Base-by-base conservation (phyloP, 257 asterid species). In the Jaltomata sinuosa region DNA sequence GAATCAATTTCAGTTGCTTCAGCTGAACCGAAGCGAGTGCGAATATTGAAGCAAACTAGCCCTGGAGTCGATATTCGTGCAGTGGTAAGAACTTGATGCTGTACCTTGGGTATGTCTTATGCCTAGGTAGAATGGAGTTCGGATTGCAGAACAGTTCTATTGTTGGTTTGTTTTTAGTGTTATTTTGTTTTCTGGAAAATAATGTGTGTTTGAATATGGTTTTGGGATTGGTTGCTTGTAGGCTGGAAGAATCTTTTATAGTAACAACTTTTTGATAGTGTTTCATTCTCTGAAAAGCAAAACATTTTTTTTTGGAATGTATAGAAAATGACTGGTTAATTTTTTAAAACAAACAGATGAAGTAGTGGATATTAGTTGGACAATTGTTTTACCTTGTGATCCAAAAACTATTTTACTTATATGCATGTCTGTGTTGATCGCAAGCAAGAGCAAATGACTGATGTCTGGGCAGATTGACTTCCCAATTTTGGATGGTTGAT, bases 21-120 rank as follows among this genome's bases (percentile, higher is more conserved):
- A 65, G 55, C 6, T 77, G 90, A 80, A 83, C 45, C 76, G 32
- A 93, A 93, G 91, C 89, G 84, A 83, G 97, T 96, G 64, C 90
- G 86, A 72, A 90, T 96, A 87, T 85, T 93, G 94, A 93, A 93
- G 86, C 93, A 87, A 85, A 89, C 89, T 82, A 83, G 87, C 22
- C 92, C 83, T 76, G 99, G 98, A 83, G 84, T 87, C 87, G 97
- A 96, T 91, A 91, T 96, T 82, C 93, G 98, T 82, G 96, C 96
- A 53, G 97, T 94, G 98, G 99, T 96, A 92, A 29, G 95, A 69
- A 82, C 81, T 83, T 84, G 64, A 87, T 84, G 21, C 68, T 81
- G 50, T 80, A 71, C 38, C 78, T 72, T 61, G 19, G 77, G 78
- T 84, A 59, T 69, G 71, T 10, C 65, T 76, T 47, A 8, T 22